Conservation (phyloP, 805 yeast species). For the Candida koratica region DNA sequence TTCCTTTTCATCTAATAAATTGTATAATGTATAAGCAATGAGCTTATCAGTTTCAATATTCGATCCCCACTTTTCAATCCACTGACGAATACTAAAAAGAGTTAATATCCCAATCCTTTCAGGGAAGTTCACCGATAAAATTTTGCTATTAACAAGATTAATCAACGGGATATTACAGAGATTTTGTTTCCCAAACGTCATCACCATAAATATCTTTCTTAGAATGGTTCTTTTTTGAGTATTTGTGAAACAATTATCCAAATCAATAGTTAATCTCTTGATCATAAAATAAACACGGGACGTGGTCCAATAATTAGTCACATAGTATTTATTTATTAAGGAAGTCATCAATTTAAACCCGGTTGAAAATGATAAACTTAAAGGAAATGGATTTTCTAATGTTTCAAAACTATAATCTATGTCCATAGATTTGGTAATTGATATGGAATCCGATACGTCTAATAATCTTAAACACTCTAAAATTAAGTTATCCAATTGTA, state of each 20-base stretch:
- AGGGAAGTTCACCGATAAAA: neutral
- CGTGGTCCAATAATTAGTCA: slow-evolving; percentile 9
- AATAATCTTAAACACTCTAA: slow-evolving; percentile 3
- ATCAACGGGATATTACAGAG: neutral
- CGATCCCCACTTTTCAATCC: neutral
- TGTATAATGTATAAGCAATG: neutral
- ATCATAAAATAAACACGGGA: slow-evolving; percentile 10
- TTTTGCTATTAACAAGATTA: neutral
- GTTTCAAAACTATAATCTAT: neutral
- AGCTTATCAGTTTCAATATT: neutral
- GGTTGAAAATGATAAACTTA: slow-evolving; percentile 6
- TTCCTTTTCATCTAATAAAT: neutral
- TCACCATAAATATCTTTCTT: slow-evolving; percentile 10
- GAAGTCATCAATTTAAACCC: slow-evolving; percentile 7
- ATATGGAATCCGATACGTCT: slow-evolving; percentile 1
- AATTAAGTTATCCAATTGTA: slow-evolving; percentile 3
- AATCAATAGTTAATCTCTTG: slow-evolving; percentile 9
- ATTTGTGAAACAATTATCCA: slow-evolving; percentile 7
- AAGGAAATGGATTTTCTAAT: neutral
- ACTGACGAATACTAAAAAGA: neutral
- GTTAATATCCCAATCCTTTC: neutral
- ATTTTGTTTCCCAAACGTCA: slow-evolving; percentile 1
- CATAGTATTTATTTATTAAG: slow-evolving; percentile 1
- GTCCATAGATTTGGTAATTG: neutral
- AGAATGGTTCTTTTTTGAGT: slow-evolving; percentile 5